Evolutionary conservation across 306 rosid genomes (phyloP).

Genomic region (Quercus glauca): DNA sequence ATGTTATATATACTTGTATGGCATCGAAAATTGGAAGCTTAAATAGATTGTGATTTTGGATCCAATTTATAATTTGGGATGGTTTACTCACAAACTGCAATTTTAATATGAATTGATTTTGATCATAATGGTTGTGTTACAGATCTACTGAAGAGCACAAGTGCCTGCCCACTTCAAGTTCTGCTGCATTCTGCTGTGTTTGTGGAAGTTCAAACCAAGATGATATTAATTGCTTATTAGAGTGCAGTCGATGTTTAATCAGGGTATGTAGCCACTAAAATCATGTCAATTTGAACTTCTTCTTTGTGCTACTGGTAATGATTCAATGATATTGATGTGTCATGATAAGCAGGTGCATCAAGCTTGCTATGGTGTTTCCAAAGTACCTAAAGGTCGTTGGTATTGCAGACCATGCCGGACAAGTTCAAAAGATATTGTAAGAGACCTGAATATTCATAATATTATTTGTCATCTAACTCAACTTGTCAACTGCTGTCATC

Average conservation of each 20-base stretch:
- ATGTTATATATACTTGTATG: slow-evolving; percentile 7
- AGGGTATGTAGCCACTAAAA: slow-evolving; percentile 38
- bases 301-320: slow-evolving; percentile 10
- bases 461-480: not conserved
- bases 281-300: slow-evolving; percentile 19
- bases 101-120: not conserved
- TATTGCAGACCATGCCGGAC: slow-evolving; percentile 64
- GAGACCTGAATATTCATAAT: not conserved
- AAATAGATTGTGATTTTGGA: not conserved
- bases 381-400: slow-evolving; percentile 58
- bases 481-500: not conserved
- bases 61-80: not conserved
- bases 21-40: slow-evolving; percentile 2
- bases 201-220: slow-evolving; percentile 58
- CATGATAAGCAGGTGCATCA: slow-evolving; percentile 57
- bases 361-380: slow-evolving; percentile 63
- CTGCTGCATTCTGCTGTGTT: slow-evolving; percentile 59
- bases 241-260: slow-evolving; percentile 48
- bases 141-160: slow-evolving; percentile 42
- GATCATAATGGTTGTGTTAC: slow-evolving; percentile 22
- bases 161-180: slow-evolving; percentile 23
- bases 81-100: not conserved
- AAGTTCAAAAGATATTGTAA: slow-evolving; percentile 51
- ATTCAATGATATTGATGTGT: slow-evolving; percentile 15
- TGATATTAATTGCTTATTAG: slow-evolving; percentile 46